Evolutionary conservation across 495 filamentous ascomycete species (phyloP).

Genomic region (Xylaria longipes): DNA sequence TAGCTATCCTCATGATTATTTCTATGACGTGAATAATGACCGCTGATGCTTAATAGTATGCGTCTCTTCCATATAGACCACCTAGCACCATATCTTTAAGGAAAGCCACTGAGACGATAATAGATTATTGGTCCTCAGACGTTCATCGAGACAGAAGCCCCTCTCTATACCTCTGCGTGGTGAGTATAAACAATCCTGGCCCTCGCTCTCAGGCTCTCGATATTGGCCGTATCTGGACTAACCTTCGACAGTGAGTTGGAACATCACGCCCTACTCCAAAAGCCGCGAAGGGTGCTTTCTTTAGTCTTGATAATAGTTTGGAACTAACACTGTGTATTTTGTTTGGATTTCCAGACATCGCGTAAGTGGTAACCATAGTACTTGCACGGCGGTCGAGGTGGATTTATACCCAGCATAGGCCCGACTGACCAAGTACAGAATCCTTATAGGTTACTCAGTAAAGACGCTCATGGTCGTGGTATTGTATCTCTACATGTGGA

Average conservation of each 20-base stretch:
- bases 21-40: neutral
- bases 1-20: neutral
- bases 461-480: slow-evolving; percentile 55
- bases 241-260: slow-evolving; percentile 19
- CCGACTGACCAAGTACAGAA: slow-evolving; percentile 33
- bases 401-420: neutral
- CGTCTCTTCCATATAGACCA: neutral
- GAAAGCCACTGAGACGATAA: neutral
- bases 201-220: neutral
- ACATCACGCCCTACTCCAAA: neutral
- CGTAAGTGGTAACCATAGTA: slow-evolving; percentile 33
- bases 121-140: slow-evolving; percentile 60
- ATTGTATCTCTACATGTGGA: slow-evolving; percentile 61
- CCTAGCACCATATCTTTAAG: neutral
- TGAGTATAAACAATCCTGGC: neutral
- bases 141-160: slow-evolving; percentile 58
- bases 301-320: neutral
- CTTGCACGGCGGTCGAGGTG: neutral
- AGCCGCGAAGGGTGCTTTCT: neutral
- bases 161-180: slow-evolving; percentile 59
- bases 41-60: slow-evolving; percentile 23
- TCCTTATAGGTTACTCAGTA: slow-evolving; percentile 59
- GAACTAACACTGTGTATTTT: neutral
- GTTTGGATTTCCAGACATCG: slow-evolving; percentile 43
- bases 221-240: neutral